Percentiles rank a stretch among this genome's conserved stretches.
phyloP scores from a whole-genome alignment of 2,329 filamentous ascomycete species.

The Colletotrichum sp. region DNA sequence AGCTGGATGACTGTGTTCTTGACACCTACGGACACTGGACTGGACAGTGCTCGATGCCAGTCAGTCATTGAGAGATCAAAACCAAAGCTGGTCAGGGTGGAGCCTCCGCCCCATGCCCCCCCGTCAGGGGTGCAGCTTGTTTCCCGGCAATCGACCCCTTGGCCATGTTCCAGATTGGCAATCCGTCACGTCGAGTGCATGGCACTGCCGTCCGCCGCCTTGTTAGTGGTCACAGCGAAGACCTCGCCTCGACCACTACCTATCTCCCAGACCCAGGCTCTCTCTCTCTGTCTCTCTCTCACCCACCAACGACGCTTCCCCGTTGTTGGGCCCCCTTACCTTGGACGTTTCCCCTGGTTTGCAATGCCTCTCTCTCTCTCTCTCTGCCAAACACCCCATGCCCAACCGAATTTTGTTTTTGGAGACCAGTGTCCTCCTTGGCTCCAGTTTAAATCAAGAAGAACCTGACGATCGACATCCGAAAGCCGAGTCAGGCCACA shows the following conservation, averaged over 20 bases:
- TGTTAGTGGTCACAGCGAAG: not conserved
- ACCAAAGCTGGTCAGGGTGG: not conserved
- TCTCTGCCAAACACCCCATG: not conserved
- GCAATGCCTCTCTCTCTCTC: not conserved
- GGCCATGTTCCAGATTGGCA: slow-evolving; percentile 13
- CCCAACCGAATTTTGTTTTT: not conserved
- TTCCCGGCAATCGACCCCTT: slow-evolving; percentile 9
- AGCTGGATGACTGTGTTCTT: not conserved
- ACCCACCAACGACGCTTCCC: not conserved
- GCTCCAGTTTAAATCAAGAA: slow-evolving; percentile 2
- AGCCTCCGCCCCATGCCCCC: not conserved
- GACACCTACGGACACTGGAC: not conserved
- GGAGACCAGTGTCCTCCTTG: not conserved
- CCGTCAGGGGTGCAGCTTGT: slow-evolving; percentile 5
- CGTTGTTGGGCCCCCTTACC: not conserved
- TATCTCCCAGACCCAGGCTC: not conserved
- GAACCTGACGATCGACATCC: slow-evolving; percentile 8
- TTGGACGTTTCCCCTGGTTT: not conserved
- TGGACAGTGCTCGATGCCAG: not conserved
- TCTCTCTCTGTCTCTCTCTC: not conserved
- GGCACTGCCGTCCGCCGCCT: not conserved
- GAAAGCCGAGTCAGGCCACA: slow-evolving; percentile 9
- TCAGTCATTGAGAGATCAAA: not conserved
- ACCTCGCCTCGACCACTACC: not conserved
- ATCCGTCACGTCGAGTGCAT: slow-evolving; percentile 10